Base-by-base conservation (phyloP, 2,329 filamentous ascomycete species). In the Clonostachys solani region DNA sequence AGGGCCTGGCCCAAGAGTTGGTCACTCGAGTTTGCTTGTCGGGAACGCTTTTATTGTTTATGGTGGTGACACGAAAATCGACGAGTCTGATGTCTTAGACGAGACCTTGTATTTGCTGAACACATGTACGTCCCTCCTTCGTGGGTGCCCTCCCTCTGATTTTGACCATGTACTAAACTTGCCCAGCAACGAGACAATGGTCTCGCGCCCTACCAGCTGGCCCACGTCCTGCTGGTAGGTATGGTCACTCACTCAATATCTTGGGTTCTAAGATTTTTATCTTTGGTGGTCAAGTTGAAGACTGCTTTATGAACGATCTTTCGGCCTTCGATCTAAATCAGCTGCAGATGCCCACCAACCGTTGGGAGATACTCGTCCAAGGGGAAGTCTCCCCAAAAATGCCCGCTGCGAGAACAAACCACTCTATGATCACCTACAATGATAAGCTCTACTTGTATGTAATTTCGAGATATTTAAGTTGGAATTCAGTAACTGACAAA, bases 1-100 rank as follows among this genome's bases (percentile, higher is more conserved):
- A 67, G 94, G 94, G 0, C 95, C 94, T 2, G 92, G 94, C 5
- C 94, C 95, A 2, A 83, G 94, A 71, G 94, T 99, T 45, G 94
- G 94, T 5, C 94, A 99, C 70, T 80, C 92, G 17, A 95, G 92
- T 73, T 74, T 99, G 59, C 77, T 99, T 15, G 94, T 99, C 46
- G 95, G 95, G 49, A 99, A 99, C 67, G 94, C 94, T 1, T 99
- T 97, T 65, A 99, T 99, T 56, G 94, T 99, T 12, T 99, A 97
- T 62, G 95, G 94, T 44, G 94, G 94, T 62, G 95, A 99, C 66
- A 99, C 94, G 45, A 99, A 99, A 68, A 87, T 96, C 63, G 91
- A 96, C 47, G 94, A 97, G 60, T 82, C 83, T 33, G 94, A 99
- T 66, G 78, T 89, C 43, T 73, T 99, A 49, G 94, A 99, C 60